Percentiles rank a stretch among this genome's conserved stretches.
phyloP scores from a whole-genome alignment of 352 stramenopile species.

The Pythium dissimile region DNA sequence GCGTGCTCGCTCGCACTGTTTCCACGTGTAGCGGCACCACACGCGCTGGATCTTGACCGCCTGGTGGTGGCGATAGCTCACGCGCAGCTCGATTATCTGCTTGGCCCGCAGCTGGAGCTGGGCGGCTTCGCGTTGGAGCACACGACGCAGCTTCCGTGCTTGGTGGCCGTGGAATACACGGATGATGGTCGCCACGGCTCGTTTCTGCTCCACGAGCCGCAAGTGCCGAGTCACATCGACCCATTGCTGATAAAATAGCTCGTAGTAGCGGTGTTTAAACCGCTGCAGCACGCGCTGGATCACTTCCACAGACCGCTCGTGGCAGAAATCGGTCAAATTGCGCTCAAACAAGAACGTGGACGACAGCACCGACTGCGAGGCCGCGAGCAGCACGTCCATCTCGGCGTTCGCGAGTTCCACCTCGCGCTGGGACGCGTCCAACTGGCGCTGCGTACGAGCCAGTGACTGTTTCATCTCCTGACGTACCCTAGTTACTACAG shows the following conservation, averaged over 20 bases:
- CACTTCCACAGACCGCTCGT: constrained; percentile 39
- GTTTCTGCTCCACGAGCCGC: constrained; percentile 26
- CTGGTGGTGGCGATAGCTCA: constrained; percentile 43
- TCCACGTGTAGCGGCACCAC: constrained; percentile 37
- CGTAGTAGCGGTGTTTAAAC: constrained; percentile 55
- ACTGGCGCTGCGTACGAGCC: constrained; percentile 11
- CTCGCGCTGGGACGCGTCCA: constrained; percentile 25
- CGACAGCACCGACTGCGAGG: constrained; percentile 38
- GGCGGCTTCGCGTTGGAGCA: constrained; percentile 25
- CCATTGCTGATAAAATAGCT: constrained; percentile 43
- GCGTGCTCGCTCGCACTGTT: constrained; percentile 9
- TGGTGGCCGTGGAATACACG: constrained; percentile 43
- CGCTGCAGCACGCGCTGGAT: constrained; percentile 36
- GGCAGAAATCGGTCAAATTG: constrained; percentile 39
- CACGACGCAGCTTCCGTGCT: constrained; percentile 23
- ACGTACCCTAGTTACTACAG: not conserved
- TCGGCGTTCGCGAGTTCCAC: constrained; percentile 15
- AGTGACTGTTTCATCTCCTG: constrained; percentile 28
- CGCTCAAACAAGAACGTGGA: constrained; percentile 58
- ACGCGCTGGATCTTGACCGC: constrained; percentile 46
- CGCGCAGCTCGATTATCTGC: constrained; percentile 34
- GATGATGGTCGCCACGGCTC: constrained; percentile 28
- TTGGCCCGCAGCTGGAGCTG: constrained; percentile 25
- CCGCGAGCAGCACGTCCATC: constrained; percentile 27
- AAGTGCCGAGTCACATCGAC: constrained; percentile 16